Evolutionary conservation across 345 rosid genomes (phyloP).

Genomic region (Orychophragmus violaceus): DNA sequence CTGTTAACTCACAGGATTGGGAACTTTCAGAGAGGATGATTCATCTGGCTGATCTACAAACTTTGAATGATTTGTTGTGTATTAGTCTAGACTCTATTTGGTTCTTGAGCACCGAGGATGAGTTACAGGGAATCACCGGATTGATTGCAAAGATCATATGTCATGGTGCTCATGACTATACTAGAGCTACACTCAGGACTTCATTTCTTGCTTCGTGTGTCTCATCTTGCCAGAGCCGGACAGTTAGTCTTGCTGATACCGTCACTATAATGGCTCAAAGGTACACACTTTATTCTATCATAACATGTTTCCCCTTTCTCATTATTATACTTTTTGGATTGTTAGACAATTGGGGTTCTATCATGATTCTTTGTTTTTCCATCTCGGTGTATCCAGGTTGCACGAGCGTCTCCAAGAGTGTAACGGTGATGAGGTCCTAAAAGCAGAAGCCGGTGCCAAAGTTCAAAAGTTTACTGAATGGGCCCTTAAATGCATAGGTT

Average conservation of each 20-base stretch:
- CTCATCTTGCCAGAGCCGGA: constrained; percentile 85
- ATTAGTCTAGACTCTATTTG: background rate
- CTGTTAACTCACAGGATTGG: constrained; percentile 87
- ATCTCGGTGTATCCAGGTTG: constrained; percentile 49
- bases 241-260: constrained; percentile 77
- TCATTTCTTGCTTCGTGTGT: constrained; percentile 96
- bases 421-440: constrained; percentile 79
- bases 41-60: constrained; percentile 65
- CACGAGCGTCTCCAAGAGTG: constrained; percentile 94
- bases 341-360: background rate
- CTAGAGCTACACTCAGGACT: constrained; percentile 94
- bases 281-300: constrained; percentile 32
- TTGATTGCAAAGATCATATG: constrained; percentile 66
- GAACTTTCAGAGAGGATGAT: constrained; percentile 71
- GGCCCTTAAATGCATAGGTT: constrained; percentile 89
- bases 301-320: background rate
- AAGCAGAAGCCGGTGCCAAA: constrained; percentile 88
- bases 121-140: constrained; percentile 56
- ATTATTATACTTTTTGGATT: too few species aligned
- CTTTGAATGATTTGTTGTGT: constrained; percentile 86
- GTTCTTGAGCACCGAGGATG: constrained; percentile 18
- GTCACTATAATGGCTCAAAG: constrained; percentile 95
- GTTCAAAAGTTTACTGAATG: constrained; percentile 95
- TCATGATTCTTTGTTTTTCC: background rate
- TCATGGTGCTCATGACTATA: constrained; percentile 88